A percentile compares a stretch with the other conserved stretches of the same genome.
These are phyloP conservation scores for Naganishia randhawae DNA, from an alignment of 768 basidiomycete species.

Conservation along the genomic window DNA sequence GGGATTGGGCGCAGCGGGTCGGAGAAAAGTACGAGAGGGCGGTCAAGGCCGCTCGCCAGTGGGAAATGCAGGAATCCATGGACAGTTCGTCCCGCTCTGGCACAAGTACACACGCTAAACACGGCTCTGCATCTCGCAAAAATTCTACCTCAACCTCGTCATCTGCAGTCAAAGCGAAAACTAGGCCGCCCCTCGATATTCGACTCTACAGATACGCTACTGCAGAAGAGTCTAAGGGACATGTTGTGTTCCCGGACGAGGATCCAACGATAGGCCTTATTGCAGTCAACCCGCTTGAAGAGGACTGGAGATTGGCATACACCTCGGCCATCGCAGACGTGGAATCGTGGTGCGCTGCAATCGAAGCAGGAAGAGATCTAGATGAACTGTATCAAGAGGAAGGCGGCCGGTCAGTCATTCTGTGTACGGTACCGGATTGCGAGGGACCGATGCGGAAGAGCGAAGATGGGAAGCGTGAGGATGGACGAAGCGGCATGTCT, in stretches of 20 bases:
- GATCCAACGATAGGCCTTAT: slow-evolving; percentile 39
- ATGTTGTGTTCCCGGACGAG: slow-evolving; percentile 23
- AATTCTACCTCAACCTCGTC: slow-evolving; percentile 1
- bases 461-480: slow-evolving; percentile 46
- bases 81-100: neutral
- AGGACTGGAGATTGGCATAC: slow-evolving; percentile 42
- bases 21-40: slow-evolving; percentile 49
- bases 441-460: slow-evolving; percentile 45
- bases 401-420: slow-evolving; percentile 28
- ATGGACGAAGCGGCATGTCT: slow-evolving; percentile 44
- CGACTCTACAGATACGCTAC: slow-evolving; percentile 45
- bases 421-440: slow-evolving; percentile 47
- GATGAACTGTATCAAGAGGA: slow-evolving; percentile 16
- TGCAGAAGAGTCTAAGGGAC: slow-evolving; percentile 30
- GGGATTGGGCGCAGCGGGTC: slow-evolving; percentile 46
- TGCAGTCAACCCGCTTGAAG: slow-evolving; percentile 32
- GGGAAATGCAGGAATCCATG: slow-evolving; percentile 26
- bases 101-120: neutral
- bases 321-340: slow-evolving; percentile 36
- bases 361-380: neutral
- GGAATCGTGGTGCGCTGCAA: slow-evolving; percentile 26
- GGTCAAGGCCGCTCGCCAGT: slow-evolving; percentile 43
- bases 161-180: slow-evolving; percentile 25
- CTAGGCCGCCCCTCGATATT: slow-evolving; percentile 42
- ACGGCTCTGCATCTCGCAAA: neutral